These are phyloP conservation scores for Phytophthora sansomeana DNA, from an alignment of 352 stramenopile species.

Conservation along the genomic window DNA sequence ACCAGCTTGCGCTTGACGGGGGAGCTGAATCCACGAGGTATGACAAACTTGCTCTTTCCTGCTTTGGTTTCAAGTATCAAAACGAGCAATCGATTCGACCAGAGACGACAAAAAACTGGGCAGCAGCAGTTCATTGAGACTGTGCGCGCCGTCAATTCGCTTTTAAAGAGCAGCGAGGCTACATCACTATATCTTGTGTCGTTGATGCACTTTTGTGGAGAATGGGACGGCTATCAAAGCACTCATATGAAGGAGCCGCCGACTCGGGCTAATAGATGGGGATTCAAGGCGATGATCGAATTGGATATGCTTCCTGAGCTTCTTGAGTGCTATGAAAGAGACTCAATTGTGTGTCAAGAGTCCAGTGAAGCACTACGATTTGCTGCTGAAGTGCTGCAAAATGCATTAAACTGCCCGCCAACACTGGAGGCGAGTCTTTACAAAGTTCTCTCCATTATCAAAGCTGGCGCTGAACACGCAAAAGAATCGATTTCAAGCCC, in stretches of 20 bases:
- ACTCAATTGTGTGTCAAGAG: conserved; percentile 34
- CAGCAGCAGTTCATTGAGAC: conserved; percentile 34
- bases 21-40: conserved; percentile 25
- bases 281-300: conserved; percentile 38
- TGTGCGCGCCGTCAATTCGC: conserved; percentile 24
- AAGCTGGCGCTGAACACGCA: conserved; percentile 21
- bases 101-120: conserved; percentile 27
- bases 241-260: conserved; percentile 40
- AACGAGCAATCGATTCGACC: conserved; percentile 1
- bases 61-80: conserved; percentile 41
- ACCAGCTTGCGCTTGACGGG: conserved; percentile 8
- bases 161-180: conserved; percentile 34
- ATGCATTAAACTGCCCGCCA: conserved; percentile 37
- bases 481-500: background rate
- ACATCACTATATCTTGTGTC: conserved; percentile 38
- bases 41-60: conserved; percentile 49
- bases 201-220: conserved; percentile 42
- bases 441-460: conserved; percentile 42
- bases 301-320: conserved; percentile 45
- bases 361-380: conserved; percentile 35
- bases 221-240: conserved; percentile 45
- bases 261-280: conserved; percentile 34
- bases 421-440: conserved; percentile 43
- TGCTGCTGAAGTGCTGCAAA: conserved; percentile 47
- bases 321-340: conserved; percentile 40